Conservation (phyloP, 192 early-diverging fungal genomes). For the Rhizophagus prolifer region DNA sequence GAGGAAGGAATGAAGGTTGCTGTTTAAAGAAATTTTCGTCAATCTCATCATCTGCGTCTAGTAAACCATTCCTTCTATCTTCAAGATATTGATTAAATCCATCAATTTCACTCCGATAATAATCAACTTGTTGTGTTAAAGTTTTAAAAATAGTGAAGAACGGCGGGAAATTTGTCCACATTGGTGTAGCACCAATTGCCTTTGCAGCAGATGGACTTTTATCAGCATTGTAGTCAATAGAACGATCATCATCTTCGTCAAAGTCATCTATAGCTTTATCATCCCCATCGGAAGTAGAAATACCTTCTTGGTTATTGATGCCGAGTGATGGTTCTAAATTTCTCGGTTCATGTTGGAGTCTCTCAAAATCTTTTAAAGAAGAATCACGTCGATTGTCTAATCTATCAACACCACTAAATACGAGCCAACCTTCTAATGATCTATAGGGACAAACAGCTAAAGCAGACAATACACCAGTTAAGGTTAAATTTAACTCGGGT, state of each 20-base stretch:
- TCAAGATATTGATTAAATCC: slow-evolving; percentile 59
- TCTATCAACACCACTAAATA: slow-evolving; percentile 51
- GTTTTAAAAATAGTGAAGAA: slow-evolving; percentile 66
- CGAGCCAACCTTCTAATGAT: slow-evolving; percentile 71
- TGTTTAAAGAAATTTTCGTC: slow-evolving; percentile 30
- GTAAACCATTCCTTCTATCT: slow-evolving; percentile 55
- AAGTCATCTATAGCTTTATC: slow-evolving; percentile 38
- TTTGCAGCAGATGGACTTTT: slow-evolving; percentile 30
- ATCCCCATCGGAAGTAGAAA: slow-evolving; percentile 30
- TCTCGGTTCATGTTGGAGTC: slow-evolving; percentile 9
- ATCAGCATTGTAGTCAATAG: slow-evolving; percentile 39
- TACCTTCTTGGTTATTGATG: slow-evolving; percentile 42
- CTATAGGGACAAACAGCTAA: slow-evolving; percentile 75
- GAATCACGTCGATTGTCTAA: slow-evolving; percentile 37
- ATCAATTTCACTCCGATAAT: slow-evolving; percentile 57
- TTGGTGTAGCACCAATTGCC: slow-evolving; percentile 31
- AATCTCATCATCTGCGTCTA: slow-evolving; percentile 48
- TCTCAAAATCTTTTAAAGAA: neutral
- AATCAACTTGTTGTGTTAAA: slow-evolving; percentile 65
- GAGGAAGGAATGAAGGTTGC: slow-evolving; percentile 9
- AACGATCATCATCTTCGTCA: slow-evolving; percentile 46
- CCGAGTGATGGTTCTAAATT: slow-evolving; percentile 30
- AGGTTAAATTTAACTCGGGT: slow-evolving; percentile 83
- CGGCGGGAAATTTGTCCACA: slow-evolving; percentile 56
- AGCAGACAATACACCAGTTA: slow-evolving; percentile 88